Conservation (phyloP, 257 asterid genomes). For the Fraxinus americana region DNA sequence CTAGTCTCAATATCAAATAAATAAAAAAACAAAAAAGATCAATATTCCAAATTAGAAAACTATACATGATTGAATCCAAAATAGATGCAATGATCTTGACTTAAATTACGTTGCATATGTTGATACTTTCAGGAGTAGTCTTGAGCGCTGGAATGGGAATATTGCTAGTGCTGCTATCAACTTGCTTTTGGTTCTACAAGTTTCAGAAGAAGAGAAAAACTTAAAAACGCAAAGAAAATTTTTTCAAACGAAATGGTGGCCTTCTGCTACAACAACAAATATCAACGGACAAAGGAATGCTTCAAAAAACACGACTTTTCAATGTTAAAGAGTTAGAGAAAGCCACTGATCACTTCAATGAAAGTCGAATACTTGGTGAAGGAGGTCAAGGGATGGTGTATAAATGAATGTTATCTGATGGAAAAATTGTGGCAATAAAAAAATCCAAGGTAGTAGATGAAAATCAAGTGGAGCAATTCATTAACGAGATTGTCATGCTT, state of each 20-base stretch:
- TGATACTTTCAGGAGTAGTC: background rate
- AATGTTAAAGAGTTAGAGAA: background rate
- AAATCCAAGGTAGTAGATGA: background rate
- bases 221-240: background rate
- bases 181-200: background rate
- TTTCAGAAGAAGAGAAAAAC: background rate
- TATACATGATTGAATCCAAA: no score
- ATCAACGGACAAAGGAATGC: background rate
- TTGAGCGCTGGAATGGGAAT: background rate
- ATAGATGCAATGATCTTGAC: background rate
- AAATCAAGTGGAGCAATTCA: conserved; percentile 1
- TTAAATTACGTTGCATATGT: background rate
- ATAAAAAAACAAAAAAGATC: no score
- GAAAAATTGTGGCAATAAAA: background rate
- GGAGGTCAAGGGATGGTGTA: background rate
- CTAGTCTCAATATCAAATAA: background rate
- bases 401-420: background rate
- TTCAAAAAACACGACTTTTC: background rate
- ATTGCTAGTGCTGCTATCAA: background rate
- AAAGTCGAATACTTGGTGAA: background rate
- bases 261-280: background rate
- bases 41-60: no score
- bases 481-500: background rate
- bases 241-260: background rate
- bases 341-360: background rate